A percentile compares a stretch with the other conserved stretches of the same genome.
Conservation (phyloP, 352 stramenopile species). For the Pythium dissotocum region DNA sequence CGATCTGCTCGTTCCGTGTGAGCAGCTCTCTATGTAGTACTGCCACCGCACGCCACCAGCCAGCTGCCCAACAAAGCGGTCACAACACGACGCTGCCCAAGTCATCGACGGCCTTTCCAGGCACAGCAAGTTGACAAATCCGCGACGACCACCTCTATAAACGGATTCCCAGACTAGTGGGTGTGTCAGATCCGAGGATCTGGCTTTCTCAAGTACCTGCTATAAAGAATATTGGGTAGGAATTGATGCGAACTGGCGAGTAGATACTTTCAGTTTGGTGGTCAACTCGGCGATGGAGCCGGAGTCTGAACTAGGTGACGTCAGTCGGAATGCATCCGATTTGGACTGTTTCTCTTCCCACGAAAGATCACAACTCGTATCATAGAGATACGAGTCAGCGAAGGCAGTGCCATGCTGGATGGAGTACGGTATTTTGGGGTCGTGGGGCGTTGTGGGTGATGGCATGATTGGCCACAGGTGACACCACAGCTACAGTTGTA, state of each 20-base stretch:
- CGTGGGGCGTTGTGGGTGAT: background rate
- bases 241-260: constrained; percentile 1
- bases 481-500: background rate
- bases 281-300: background rate
- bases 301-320: background rate
- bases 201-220: background rate
- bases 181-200: background rate
- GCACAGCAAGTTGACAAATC: background rate
- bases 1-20: background rate
- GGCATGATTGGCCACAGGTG: background rate
- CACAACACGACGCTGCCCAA: background rate
- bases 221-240: background rate
- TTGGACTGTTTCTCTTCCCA: background rate
- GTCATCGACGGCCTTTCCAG: background rate
- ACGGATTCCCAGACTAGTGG: background rate
- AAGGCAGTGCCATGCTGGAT: background rate
- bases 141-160: background rate
- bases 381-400: background rate
- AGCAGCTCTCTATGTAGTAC: background rate
- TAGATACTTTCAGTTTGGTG: background rate
- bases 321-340: background rate
- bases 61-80: background rate
- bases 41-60: background rate
- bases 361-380: background rate
- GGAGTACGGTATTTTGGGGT: too few species aligned